A percentile compares a stretch with the other conserved stretches of the same genome.
phyloP scores from a whole-genome alignment of 176 grass and related monocot genomes.

The Otatea glauca region DNA sequence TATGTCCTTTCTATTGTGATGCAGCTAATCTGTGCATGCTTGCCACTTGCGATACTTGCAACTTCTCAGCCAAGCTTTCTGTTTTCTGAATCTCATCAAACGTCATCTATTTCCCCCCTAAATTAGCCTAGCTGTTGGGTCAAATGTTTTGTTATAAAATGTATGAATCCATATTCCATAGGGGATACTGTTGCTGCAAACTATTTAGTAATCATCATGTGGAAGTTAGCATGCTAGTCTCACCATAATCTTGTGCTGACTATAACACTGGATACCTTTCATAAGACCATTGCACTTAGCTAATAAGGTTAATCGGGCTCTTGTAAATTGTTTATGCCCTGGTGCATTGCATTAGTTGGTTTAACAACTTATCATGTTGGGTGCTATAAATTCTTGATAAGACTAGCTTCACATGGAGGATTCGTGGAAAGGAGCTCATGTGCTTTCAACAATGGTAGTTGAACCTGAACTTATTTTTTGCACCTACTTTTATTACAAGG shows the following conservation, averaged over 20 bases:
- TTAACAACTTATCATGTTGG: not conserved
- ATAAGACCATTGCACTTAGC: slow-evolving; percentile 4
- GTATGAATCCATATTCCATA: not conserved
- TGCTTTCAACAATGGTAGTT: slow-evolving; percentile 2
- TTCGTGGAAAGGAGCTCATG: not conserved
- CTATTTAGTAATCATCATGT: not conserved
- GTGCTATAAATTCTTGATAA: not conserved
- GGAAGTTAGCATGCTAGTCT: slow-evolving; percentile 7
- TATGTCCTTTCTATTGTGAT: slow-evolving; percentile 7
- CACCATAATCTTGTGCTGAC: not conserved
- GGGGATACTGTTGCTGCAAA: not conserved
- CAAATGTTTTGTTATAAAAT: too few species aligned
- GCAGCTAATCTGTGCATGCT: not conserved
- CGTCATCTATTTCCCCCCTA: too few species aligned
- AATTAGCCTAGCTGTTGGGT: too few species aligned
- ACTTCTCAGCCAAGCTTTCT: not conserved
- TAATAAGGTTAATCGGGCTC: not conserved
- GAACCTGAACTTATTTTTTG: slow-evolving; percentile 2
- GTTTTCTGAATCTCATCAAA: slow-evolving; percentile 16
- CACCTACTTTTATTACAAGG: not conserved
- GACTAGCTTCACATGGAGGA: not conserved
- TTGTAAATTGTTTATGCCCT: slow-evolving; percentile 3
- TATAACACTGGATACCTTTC: slow-evolving; percentile 8
- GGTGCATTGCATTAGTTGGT: not conserved
- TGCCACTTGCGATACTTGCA: not conserved